Percentiles rank a stretch among this genome's conserved stretches.
Evolutionary conservation across 768 basidiomycete genomes (phyloP).

Genomic region (Mrakia gelida): DNA sequence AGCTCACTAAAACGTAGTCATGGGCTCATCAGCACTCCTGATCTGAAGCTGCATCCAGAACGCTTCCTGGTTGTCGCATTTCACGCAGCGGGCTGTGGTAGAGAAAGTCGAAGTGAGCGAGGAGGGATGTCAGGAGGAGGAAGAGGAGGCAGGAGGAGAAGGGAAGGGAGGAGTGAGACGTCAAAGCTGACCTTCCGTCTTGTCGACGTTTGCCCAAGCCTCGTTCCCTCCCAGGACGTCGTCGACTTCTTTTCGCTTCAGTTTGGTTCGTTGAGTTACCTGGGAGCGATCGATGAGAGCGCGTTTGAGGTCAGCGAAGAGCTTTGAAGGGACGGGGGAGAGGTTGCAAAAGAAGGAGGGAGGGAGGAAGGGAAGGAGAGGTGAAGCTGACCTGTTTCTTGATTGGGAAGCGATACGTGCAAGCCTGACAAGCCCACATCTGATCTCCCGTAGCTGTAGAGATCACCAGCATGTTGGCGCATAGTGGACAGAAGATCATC

Average conservation of each 20-base stretch:
- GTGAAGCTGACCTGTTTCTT: slow-evolving; percentile 60
- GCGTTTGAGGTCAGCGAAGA: neutral
- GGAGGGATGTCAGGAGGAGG: neutral
- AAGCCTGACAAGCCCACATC: slow-evolving; percentile 64
- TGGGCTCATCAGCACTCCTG: slow-evolving; percentile 44
- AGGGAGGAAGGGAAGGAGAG: neutral
- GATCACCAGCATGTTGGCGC: slow-evolving; percentile 33
- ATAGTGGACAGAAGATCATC: slow-evolving; percentile 33
- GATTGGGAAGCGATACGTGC: slow-evolving; percentile 93
- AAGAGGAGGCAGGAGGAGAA: neutral
- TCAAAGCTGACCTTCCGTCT: slow-evolving; percentile 49
- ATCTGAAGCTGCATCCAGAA: slow-evolving; percentile 95
- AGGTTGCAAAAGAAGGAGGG: neutral
- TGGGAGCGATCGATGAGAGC: slow-evolving; percentile 40
- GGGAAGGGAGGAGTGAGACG: neutral
- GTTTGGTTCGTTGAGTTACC: slow-evolving; percentile 85
- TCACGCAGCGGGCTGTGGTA: slow-evolving; percentile 56
- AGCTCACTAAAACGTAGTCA: slow-evolving; percentile 47
- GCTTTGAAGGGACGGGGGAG: neutral
- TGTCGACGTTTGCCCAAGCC: slow-evolving; percentile 89
- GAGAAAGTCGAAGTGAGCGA: neutral
- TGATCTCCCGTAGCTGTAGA: slow-evolving; percentile 31
- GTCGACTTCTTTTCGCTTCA: slow-evolving; percentile 86
- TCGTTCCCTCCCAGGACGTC: slow-evolving; percentile 93
- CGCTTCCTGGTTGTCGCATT: slow-evolving; percentile 79